These are phyloP conservation scores for Trypanosoma avium DNA, from an alignment of 208 protist genomes.

Conservation along the genomic window DNA sequence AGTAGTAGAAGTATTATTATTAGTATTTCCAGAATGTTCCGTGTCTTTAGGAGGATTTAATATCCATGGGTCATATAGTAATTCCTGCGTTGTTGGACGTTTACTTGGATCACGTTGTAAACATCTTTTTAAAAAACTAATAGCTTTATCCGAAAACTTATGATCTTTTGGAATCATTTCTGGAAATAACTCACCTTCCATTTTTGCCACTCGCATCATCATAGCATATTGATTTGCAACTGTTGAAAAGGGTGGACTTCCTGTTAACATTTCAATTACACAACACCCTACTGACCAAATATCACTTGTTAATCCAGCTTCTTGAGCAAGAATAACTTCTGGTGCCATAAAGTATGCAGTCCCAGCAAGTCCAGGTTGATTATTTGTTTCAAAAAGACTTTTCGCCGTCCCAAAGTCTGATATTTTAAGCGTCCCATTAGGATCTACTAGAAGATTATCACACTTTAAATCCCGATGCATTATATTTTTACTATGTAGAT, in stretches of 20 bases:
- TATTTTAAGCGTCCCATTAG: conserved; percentile 73
- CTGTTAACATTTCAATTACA: conserved; percentile 90
- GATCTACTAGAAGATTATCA: conserved; percentile 89
- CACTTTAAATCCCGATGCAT: conserved; percentile 92
- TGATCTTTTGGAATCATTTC: conserved; percentile 63
- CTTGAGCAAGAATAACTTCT: conserved; percentile 66
- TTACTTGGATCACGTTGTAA: conserved; percentile 49
- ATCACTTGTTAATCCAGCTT: conserved; percentile 54
- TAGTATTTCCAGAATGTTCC: no score
- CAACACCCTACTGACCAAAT: conserved; percentile 92
- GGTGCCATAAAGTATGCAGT: conserved; percentile 93
- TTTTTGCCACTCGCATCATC: conserved; percentile 77
- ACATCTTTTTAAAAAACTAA: conserved; percentile 64
- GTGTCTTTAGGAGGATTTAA: conserved; percentile 15
- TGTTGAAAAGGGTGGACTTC: conserved; percentile 56
- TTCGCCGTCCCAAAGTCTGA: conserved; percentile 83
- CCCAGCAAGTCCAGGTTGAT: conserved; percentile 41
- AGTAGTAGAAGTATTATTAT: no score
- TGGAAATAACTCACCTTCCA: conserved; percentile 39
- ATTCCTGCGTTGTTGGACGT: conserved; percentile 52
- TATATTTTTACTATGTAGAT: conserved; percentile 84
- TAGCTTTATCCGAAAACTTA: conserved; percentile 46
- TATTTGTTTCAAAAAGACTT: conserved; percentile 34
- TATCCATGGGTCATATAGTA: conserved; percentile 74
- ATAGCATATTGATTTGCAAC: conserved; percentile 72